Base-by-base conservation (phyloP, 192 early-diverging fungal species). In the Spizellomyces sp. region DNA sequence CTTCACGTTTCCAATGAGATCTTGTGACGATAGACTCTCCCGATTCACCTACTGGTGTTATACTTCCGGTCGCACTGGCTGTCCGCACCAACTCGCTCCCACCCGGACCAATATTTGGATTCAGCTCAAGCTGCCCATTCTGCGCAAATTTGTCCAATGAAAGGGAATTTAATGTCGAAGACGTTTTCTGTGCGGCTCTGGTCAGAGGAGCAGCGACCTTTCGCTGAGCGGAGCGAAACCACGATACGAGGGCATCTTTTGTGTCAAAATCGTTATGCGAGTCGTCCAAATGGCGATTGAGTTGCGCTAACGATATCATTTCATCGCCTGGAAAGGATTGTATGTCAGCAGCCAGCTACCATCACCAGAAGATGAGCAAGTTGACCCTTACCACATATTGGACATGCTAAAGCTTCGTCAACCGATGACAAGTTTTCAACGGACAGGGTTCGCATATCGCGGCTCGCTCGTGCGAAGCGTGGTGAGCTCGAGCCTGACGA, bases 251-350 rank as follows among this genome's bases (percentile, higher is more conserved):
- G 9, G 57, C 67, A 47, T 80, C 71, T n/a, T 75, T 74, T 9
- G 76, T 74, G 55, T 80, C 78, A 36, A 69, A 62, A 9, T 78
- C 77, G 7, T 50, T 36, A 65, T 83, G 81, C 7, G 27, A 61
- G 22, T 77, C 74, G 63, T 83, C 81, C 12, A 83, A 57, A 55
- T 83, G 81, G 27, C 75, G 77, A 58, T 83, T 83, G 8, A 83
- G 78, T 58, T 79, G 75, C 21, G 68, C 58, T 6, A 83, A 73
- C 54, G 61, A 73, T 9, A 74, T 44, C 55, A 75, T 70, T 12
- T 48, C 67, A n/a, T 77, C 68, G 44, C 66, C 80, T 82, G 19
- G 44, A 41, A 36, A n/a, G 15, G 46, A 36, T 0, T 36, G 0
- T 36, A 36, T 36, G 27, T 36, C 27, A 36, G 27, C 27, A 36